phyloP scores from a whole-genome alignment of 2,329 filamentous ascomycete species.

The Volutella citrinella region DNA sequence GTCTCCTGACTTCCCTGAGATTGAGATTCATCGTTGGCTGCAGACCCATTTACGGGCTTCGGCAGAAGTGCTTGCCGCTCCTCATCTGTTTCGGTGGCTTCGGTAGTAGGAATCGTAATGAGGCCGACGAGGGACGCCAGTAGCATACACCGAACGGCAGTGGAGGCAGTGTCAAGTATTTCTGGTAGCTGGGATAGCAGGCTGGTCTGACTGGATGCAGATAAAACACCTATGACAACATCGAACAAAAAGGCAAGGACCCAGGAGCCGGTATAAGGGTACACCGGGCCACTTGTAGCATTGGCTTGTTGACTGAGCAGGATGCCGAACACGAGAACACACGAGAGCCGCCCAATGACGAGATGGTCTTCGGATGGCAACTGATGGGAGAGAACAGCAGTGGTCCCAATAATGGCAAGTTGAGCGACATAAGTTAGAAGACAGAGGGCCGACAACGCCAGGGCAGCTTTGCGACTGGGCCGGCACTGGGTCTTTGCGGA shows the following conservation, averaged over 20 bases:
- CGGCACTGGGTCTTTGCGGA: conserved; percentile 11
- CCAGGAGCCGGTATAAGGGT: conserved; percentile 63
- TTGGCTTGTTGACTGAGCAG: conserved; percentile 55
- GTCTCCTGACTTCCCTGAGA: conserved; percentile 20
- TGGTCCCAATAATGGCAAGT: conserved; percentile 37
- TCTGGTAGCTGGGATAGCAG: conserved; percentile 13
- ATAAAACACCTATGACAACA: conserved; percentile 37
- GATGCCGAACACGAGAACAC: conserved; percentile 61
- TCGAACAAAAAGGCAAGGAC: conserved; percentile 57
- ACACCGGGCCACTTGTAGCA: conserved; percentile 51
- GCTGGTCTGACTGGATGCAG: conserved; percentile 8
- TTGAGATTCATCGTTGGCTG: conserved; percentile 19
- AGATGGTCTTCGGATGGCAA: conserved; percentile 46
- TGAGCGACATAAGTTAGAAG: conserved; percentile 48
- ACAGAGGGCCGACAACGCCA: conserved; percentile 43
- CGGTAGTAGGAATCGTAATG: conserved; percentile 11
- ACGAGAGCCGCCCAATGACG: conserved; percentile 58
- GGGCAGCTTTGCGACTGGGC: conserved; percentile 20
- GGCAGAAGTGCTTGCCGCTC: conserved; percentile 58
- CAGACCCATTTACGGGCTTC: conserved; percentile 17
- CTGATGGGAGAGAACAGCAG: conserved; percentile 29
- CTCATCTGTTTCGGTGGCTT: conserved; percentile 41
- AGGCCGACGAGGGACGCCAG: conserved; percentile 17
- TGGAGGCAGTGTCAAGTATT: conserved; percentile 21
- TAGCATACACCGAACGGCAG: conserved; percentile 16